Evolutionary conservation across 1,284 basidiomycete species (phyloP).

Genomic region (Sporisorium graminicola): DNA sequence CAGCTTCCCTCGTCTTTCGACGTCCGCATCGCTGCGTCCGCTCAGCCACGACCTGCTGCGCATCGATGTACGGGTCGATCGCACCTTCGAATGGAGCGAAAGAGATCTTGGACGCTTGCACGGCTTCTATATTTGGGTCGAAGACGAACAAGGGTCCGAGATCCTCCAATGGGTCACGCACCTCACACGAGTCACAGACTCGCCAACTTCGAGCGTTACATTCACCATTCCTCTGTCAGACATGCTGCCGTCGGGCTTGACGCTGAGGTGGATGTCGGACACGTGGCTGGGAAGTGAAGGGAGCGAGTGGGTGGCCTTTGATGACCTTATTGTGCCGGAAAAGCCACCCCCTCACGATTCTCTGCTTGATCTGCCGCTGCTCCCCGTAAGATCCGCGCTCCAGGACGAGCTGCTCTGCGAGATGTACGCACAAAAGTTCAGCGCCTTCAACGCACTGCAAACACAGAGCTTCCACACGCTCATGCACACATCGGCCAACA

Average conservation of each 20-base stretch:
- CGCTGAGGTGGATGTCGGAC: slow-evolving; percentile 85
- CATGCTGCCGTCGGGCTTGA: slow-evolving; percentile 31
- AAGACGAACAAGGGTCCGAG: slow-evolving; percentile 81
- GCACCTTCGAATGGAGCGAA: slow-evolving; percentile 85
- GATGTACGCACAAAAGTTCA: slow-evolving; percentile 70
- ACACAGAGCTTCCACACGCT: slow-evolving; percentile 90
- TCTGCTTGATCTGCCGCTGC: slow-evolving; percentile 84
- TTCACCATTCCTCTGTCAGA: slow-evolving; percentile 71
- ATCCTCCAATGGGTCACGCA: slow-evolving; percentile 82
- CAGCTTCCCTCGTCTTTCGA: slow-evolving; percentile 84
- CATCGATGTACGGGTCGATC: slow-evolving; percentile 78
- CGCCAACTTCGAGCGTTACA: slow-evolving; percentile 72
- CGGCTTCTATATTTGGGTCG: slow-evolving; percentile 96
- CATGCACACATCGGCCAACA: slow-evolving; percentile 79
- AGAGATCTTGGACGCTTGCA: slow-evolving; percentile 83
- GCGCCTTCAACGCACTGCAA: slow-evolving; percentile 85
- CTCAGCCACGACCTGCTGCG: slow-evolving; percentile 85
- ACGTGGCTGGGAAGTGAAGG: slow-evolving; percentile 94
- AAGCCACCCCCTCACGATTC: slow-evolving; percentile 77
- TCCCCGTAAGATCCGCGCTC: slow-evolving; percentile 75
- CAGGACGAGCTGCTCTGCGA: slow-evolving; percentile 35
- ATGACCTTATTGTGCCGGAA: slow-evolving; percentile 81
- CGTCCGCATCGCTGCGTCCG: slow-evolving; percentile 78
- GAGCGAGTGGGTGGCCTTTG: slow-evolving; percentile 77
- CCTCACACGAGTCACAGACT: slow-evolving; percentile 34